These are phyloP conservation scores for Thelonectria olida DNA, from an alignment of 2,329 filamentous ascomycete genomes.

Conservation along the genomic window DNA sequence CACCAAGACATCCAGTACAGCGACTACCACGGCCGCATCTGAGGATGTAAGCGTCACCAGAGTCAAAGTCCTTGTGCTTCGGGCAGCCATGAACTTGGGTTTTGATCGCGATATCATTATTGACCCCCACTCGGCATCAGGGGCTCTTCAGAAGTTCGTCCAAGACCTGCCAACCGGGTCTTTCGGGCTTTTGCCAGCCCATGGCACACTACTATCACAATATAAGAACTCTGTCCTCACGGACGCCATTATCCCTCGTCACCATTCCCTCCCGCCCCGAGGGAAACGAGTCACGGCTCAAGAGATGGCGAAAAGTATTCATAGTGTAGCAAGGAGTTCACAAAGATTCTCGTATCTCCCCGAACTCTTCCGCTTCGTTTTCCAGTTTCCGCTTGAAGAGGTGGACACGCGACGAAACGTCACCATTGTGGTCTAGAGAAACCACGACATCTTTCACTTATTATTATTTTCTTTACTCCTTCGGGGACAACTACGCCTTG, in stretches of 20 bases:
- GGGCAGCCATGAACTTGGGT: conserved; percentile 86
- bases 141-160: conserved; percentile 77
- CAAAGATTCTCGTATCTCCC: conserved; percentile 79
- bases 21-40: conserved; percentile 71
- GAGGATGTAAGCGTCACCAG: conserved; percentile 83
- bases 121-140: conserved; percentile 55
- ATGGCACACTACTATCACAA: conserved; percentile 75
- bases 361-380: conserved; percentile 85
- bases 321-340: conserved; percentile 75
- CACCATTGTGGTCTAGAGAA: conserved; percentile 60
- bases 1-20: conserved; percentile 73
- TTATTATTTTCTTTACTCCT: conserved; percentile 24
- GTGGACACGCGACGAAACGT: conserved; percentile 72
- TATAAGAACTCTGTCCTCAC: conserved; percentile 83
- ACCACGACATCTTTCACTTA: conserved; percentile 3
- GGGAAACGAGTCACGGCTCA: conserved; percentile 70
- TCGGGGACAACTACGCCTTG: not conserved
- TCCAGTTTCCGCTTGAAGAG: conserved; percentile 85
- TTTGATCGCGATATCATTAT: conserved; percentile 70
- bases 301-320: conserved; percentile 84
- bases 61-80: conserved; percentile 81
- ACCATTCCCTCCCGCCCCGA: conserved; percentile 54
- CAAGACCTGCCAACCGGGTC: conserved; percentile 78
- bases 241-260: conserved; percentile 67
- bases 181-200: conserved; percentile 78